Conservation (phyloP, 2,329 filamentous ascomycete genomes). For the Elsinoe necatrix region DNA sequence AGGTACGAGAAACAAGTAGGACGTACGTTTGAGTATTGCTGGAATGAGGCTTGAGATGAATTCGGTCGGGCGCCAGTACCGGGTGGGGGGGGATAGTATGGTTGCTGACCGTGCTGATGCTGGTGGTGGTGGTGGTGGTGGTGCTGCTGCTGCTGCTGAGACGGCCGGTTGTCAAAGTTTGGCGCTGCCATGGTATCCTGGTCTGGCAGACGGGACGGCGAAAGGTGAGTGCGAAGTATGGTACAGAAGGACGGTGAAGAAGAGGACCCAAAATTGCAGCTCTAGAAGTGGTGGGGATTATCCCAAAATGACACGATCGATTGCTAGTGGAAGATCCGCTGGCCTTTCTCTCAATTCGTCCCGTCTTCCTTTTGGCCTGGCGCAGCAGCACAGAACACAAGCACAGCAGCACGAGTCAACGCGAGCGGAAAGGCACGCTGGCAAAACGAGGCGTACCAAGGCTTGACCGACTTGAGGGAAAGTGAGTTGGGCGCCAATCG, state of each 20-base stretch:
- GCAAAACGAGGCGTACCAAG: not conserved
- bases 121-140: too few species aligned
- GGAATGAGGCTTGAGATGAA: not conserved
- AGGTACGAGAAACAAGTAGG: not conserved
- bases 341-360: not conserved
- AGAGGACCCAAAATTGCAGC: not conserved
- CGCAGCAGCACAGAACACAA: not conserved
- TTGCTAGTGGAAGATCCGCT: not conserved
- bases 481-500: constrained; percentile 10
- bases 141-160: constrained; percentile 2
- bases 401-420: not conserved
- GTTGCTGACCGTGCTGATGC: constrained; percentile 7
- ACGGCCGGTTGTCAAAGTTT: constrained; percentile 10
- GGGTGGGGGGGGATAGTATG: constrained; percentile 14
- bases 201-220: not conserved
- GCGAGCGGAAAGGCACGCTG: not conserved
- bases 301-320: not conserved
- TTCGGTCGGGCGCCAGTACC: not conserved
- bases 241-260: too few species aligned
- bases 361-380: not conserved
- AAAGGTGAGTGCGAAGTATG: too few species aligned
- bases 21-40: constrained; percentile 12
- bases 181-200: constrained; percentile 10
- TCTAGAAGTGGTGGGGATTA: not conserved
- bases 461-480: not conserved